Evolutionary conservation across 225 moss, liverwort and hornwort genomes (phyloP).

Genomic region (Marchantia polymorpha): DNA sequence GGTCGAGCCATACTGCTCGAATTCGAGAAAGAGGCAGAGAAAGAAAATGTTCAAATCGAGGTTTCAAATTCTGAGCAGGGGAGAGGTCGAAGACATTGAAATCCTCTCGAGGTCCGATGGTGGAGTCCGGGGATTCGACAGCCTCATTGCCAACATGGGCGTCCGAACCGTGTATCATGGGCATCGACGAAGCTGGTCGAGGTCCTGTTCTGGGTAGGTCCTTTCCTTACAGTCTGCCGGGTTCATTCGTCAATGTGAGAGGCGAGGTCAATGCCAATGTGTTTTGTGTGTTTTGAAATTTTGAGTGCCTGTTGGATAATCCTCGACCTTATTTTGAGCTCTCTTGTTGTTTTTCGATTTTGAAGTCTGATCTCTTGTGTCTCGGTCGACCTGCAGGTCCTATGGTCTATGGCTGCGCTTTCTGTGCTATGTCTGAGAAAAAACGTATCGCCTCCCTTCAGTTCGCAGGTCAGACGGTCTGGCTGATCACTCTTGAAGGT

Average conservation of each 20-base stretch:
- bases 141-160: slow-evolving; percentile 46
- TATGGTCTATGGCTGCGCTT: slow-evolving; percentile 82
- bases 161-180: slow-evolving; percentile 55
- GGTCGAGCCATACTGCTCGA: too few species aligned
- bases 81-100: too few species aligned
- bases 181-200: slow-evolving; percentile 85
- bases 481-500: background rate
- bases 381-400: slow-evolving; percentile 44
- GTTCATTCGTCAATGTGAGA: too few species aligned
- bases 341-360: background rate
- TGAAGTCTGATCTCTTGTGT: background rate
- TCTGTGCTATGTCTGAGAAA: slow-evolving; percentile 62
- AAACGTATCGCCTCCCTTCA: slow-evolving; percentile 60
- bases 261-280: background rate
- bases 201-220: slow-evolving; percentile 67
- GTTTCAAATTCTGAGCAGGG: too few species aligned
- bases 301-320: too few species aligned
- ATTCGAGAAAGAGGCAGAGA: too few species aligned
- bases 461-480: slow-evolving; percentile 50
- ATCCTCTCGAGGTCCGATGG: background rate
- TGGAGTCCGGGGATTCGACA: background rate
- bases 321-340: too few species aligned
- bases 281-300: too few species aligned
- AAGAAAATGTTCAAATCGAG: too few species aligned
- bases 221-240: background rate